phyloP scores from a whole-genome alignment of 1,284 basidiomycete genomes.

The Papiliotrema nemorosa region DNA sequence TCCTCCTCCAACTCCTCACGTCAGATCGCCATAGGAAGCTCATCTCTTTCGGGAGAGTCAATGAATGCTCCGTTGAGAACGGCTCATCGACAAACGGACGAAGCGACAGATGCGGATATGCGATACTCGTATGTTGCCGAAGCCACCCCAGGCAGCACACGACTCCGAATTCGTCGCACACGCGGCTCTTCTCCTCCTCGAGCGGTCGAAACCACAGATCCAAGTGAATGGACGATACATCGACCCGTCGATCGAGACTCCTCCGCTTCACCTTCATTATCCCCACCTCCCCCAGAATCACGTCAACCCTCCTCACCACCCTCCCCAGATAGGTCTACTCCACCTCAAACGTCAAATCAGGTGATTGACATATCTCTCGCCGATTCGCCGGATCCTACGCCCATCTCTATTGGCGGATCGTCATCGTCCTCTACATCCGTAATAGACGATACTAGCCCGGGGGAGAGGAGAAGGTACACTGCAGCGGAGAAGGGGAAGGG shows the following conservation, averaged over 20 bases:
- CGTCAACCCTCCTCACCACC: not conserved
- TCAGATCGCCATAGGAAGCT: too few species aligned
- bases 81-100: too few species aligned
- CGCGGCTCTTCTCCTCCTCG: not conserved
- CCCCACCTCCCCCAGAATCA: not conserved
- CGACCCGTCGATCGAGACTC: not conserved
- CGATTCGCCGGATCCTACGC: not conserved
- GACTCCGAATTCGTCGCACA: not conserved
- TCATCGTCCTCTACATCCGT: constrained; percentile 13
- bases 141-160: too few species aligned
- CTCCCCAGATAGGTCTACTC: not conserved
- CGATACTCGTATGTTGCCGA: too few species aligned
- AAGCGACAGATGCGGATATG: too few species aligned
- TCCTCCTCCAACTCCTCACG: too few species aligned
- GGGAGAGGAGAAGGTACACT: not conserved
- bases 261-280: not conserved
- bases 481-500: constrained; percentile 29
- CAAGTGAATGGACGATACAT: not conserved
- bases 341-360: not conserved
- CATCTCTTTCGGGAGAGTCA: too few species aligned
- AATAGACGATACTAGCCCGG: not conserved
- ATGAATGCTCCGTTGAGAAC: too few species aligned
- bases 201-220: too few species aligned
- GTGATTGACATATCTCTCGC: not conserved
- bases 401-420: constrained; percentile 2